These are phyloP conservation scores for Diaporthe citri DNA, from an alignment of 2,329 filamentous ascomycete genomes.

Conservation along the genomic window DNA sequence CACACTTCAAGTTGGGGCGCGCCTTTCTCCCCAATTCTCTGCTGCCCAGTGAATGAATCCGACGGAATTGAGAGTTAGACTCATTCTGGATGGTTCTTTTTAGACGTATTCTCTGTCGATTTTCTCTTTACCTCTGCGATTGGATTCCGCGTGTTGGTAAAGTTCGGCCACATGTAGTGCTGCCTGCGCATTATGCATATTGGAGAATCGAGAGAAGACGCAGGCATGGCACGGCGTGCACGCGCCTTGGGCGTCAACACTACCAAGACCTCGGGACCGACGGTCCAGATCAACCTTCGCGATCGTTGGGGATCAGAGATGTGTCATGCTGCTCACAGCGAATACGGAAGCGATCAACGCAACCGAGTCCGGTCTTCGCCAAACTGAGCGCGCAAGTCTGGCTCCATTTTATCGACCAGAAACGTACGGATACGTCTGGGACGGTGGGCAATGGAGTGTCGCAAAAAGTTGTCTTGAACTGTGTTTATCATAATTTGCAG, in stretches of 20 bases:
- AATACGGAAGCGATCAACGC: not conserved
- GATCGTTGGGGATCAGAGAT: too few species aligned
- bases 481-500: too few species aligned
- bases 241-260: not conserved
- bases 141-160: not conserved
- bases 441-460: too few species aligned
- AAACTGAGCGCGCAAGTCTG: too few species aligned
- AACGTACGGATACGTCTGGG: not conserved
- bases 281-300: too few species aligned
- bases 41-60: not conserved
- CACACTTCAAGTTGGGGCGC: not conserved
- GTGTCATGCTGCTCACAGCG: not conserved
- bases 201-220: not conserved
- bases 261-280: not conserved
- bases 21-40: not conserved
- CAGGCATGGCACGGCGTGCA: not conserved
- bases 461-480: too few species aligned
- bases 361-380: not conserved
- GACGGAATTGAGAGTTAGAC: not conserved
- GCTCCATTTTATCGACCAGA: not conserved
- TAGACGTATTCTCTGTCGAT: not conserved
- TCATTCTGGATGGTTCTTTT: not conserved
- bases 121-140: not conserved
- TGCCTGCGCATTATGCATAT: not conserved
- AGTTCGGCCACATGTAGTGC: not conserved